Conservation (phyloP, 805 yeast species). For the Starmerella vaccinii region DNA sequence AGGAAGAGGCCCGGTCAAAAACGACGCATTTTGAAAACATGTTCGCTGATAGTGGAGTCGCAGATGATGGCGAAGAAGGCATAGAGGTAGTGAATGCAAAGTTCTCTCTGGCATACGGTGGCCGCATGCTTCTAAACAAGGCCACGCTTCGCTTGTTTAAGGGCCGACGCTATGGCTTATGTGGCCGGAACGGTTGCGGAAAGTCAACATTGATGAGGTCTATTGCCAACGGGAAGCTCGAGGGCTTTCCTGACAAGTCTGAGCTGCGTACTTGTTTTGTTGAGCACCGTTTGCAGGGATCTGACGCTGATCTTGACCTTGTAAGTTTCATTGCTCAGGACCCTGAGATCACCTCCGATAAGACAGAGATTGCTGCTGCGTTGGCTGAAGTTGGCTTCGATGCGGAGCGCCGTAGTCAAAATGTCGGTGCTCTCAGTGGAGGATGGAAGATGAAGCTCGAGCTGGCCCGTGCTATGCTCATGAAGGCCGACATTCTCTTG, state of each 20-base stretch:
- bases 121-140: constrained; percentile 91
- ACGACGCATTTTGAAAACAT: constrained; percentile 29
- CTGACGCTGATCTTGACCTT: constrained; percentile 81
- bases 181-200: constrained; percentile 99
- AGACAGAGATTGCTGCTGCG: constrained; percentile 64
- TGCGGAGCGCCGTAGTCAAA: constrained; percentile 77
- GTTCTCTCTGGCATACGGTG: constrained; percentile 93
- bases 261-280: constrained; percentile 88
- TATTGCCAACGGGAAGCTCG: constrained; percentile 90
- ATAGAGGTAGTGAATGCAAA: constrained; percentile 86
- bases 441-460: constrained; percentile 99
- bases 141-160: constrained; percentile 76
- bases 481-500: constrained; percentile 89
- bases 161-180: constrained; percentile 94
- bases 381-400: constrained; percentile 82
- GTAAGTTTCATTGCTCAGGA: constrained; percentile 82
- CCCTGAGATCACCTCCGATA: constrained; percentile 63
- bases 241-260: constrained; percentile 89
- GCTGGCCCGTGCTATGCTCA: constrained; percentile 96
- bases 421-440: constrained; percentile 91
- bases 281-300: constrained; percentile 92
- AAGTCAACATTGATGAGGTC: constrained; percentile 96
- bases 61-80: constrained; percentile 64
- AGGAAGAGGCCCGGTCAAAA: constrained; percentile 31
- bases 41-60: constrained; percentile 38